phyloP scores from a whole-genome alignment of 2,329 filamentous ascomycete genomes.

The Apiospora malaysiana region DNA sequence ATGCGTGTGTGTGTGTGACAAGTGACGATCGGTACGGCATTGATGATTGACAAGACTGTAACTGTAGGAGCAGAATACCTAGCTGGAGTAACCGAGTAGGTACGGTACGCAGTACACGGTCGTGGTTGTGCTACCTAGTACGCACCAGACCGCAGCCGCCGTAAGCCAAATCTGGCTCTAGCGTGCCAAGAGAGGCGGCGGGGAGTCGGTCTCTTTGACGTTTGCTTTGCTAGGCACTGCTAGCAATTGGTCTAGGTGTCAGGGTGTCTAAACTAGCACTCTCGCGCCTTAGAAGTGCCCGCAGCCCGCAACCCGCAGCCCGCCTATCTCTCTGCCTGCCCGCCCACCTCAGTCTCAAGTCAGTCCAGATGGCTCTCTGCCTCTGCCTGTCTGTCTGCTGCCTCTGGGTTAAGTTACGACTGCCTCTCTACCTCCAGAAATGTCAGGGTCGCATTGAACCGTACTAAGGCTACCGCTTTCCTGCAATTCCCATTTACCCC shows the following conservation, averaged over 20 bases:
- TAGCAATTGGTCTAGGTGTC: not conserved
- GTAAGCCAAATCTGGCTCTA: not conserved
- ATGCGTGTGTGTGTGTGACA: not conserved
- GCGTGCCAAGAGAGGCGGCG: constrained; percentile 1
- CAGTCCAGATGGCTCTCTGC: too few relatives aligned
- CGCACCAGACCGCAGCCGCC: not conserved
- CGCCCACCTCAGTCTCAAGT: too few relatives aligned
- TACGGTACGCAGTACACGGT: not conserved
- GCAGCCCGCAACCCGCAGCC: too few relatives aligned
- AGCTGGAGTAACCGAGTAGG: not conserved
- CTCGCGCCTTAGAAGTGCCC: too few relatives aligned
- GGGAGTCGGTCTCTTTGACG: not conserved
- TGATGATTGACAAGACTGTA: not conserved
- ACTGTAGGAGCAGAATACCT: too few relatives aligned
- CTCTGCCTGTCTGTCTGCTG: too few relatives aligned
- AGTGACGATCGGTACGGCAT: not conserved
- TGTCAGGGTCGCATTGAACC: not conserved
- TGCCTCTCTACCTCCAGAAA: not conserved
- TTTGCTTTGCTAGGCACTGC: not conserved
- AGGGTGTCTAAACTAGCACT: too few relatives aligned
- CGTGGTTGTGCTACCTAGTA: too few relatives aligned
- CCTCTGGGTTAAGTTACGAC: too few relatives aligned
- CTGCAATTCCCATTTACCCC: constrained; percentile 15
- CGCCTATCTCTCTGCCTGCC: too few relatives aligned
- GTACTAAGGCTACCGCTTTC: not conserved